These are phyloP conservation scores for Echites panduratus DNA, from an alignment of 257 asterid genomes.

Conservation along the genomic window DNA sequence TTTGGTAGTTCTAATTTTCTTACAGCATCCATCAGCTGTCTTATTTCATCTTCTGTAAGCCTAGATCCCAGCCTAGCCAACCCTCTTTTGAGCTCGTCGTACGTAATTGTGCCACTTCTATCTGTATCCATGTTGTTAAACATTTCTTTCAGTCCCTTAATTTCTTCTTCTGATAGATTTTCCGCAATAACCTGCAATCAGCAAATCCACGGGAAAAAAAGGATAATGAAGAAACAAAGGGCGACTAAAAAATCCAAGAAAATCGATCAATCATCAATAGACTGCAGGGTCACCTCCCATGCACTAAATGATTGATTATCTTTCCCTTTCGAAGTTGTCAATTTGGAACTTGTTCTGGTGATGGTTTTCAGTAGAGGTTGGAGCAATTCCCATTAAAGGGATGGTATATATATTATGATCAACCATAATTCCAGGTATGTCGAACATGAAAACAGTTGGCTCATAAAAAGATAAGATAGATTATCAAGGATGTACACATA, in stretches of 20 bases:
- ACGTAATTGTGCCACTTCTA: slow-evolving; percentile 71
- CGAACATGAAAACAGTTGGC: neutral
- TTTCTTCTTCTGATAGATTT: slow-evolving; percentile 68
- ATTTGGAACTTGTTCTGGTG: too few species aligned
- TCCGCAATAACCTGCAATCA: slow-evolving; percentile 75
- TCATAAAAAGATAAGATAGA: neutral
- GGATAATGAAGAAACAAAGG: neutral
- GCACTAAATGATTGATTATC: too few species aligned
- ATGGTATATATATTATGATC: too few species aligned
- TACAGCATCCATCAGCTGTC: slow-evolving; percentile 91
- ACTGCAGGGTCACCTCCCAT: too few species aligned
- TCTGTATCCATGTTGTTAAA: slow-evolving; percentile 88
- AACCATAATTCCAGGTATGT: neutral
- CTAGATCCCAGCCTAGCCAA: slow-evolving; percentile 74
- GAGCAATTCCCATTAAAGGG: too few species aligned
- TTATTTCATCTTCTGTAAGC: slow-evolving; percentile 62
- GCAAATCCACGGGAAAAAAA: neutral
- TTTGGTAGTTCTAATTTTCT: slow-evolving; percentile 13
- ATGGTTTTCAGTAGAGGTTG: too few species aligned
- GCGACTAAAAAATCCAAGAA: neutral
- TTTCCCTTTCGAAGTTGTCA: too few species aligned
- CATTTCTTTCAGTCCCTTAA: slow-evolving; percentile 72
- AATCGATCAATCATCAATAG: neutral
- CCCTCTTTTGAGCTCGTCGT: slow-evolving; percentile 74
- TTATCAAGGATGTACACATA: neutral